Conservation (phyloP, 768 basidiomycete genomes). For the Amanita thiersii region DNA sequence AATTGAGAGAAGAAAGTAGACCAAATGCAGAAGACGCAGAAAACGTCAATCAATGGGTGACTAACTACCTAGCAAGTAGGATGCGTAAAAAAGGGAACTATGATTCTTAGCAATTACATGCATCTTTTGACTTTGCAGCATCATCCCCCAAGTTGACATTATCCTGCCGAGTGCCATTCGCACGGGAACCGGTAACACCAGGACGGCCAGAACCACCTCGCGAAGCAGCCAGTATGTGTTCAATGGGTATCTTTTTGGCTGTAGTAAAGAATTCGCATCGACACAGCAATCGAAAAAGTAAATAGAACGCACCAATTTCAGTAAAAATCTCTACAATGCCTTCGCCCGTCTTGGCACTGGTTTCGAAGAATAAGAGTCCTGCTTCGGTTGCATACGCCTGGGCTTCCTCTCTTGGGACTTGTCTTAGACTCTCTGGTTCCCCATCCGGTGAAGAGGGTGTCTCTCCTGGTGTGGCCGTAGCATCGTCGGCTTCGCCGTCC, state of each 20-base stretch:
- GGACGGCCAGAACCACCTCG: conserved; percentile 59
- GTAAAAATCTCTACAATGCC: conserved; percentile 96
- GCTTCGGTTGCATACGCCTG: conserved; percentile 94
- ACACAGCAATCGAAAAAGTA: neutral
- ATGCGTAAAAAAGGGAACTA: conserved; percentile 14
- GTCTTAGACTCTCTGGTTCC: conserved; percentile 70
- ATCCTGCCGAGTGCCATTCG: conserved; percentile 41
- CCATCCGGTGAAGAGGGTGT: conserved; percentile 37
- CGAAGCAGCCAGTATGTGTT: conserved; percentile 84
- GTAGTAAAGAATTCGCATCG: conserved; percentile 7
- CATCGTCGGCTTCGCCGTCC: conserved; percentile 89
- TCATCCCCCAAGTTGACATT: conserved; percentile 69
- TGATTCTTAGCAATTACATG: conserved; percentile 66
- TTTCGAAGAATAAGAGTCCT: conserved; percentile 95
- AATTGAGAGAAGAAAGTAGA: neutral
- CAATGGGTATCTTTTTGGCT: conserved; percentile 72
- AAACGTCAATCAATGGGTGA: neutral
- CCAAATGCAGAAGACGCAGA: no score
- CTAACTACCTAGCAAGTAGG: conserved; percentile 2
- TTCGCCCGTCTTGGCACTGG: conserved; percentile 94
- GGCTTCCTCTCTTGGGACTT: conserved; percentile 92
- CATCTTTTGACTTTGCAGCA: conserved; percentile 59
- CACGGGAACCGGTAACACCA: conserved; percentile 45
- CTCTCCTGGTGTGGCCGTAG: conserved; percentile 82
- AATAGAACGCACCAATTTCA: conserved; percentile 73